These are phyloP conservation scores for Pythium brachiatum DNA, from an alignment of 352 stramenopile species.

Conservation along the genomic window DNA sequence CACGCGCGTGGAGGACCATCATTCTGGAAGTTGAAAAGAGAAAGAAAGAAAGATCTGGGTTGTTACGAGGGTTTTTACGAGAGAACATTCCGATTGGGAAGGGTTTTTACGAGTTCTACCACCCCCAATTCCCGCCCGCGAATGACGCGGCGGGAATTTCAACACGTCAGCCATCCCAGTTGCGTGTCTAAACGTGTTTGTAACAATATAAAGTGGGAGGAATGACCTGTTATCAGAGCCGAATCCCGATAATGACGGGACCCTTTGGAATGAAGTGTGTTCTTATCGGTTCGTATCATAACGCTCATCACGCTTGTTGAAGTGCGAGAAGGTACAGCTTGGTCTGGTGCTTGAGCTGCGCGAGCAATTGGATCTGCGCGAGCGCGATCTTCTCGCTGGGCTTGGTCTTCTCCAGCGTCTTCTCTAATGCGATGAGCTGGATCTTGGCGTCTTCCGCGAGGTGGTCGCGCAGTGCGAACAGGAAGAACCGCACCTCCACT, in stretches of 20 bases:
- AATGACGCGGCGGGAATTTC: slow-evolving; percentile 7
- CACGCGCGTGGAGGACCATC: slow-evolving; percentile 14
- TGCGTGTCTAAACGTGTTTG: background rate
- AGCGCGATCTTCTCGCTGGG: slow-evolving; percentile 34
- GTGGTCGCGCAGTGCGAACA: slow-evolving; percentile 49
- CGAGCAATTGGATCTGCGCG: slow-evolving; percentile 49
- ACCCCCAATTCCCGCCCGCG: background rate
- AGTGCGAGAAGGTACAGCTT: slow-evolving; percentile 77
- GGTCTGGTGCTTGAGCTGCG: slow-evolving; percentile 78
- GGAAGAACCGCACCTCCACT: slow-evolving; percentile 75
- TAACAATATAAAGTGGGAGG: slow-evolving; percentile 1
- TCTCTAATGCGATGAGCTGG: slow-evolving; percentile 49
- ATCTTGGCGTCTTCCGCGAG: slow-evolving; percentile 54
- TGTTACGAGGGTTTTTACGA: slow-evolving; percentile 20
- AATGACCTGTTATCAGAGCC: slow-evolving; percentile 5
- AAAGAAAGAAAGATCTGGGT: slow-evolving; percentile 25
- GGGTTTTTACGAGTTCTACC: slow-evolving; percentile 14
- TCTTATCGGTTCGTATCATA: slow-evolving; percentile 5
- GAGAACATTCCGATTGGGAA: background rate
- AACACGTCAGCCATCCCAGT: background rate
- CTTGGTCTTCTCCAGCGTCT: slow-evolving; percentile 38
- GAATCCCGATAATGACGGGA: background rate
- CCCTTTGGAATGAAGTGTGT: background rate
- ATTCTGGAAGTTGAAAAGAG: slow-evolving; percentile 20
- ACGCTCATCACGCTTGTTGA: slow-evolving; percentile 25